Percentiles rank a stretch among this genome's conserved stretches.
Evolutionary conservation across 2,329 filamentous ascomycete genomes (phyloP).

Genomic region (Fusarium abutilonis): DNA sequence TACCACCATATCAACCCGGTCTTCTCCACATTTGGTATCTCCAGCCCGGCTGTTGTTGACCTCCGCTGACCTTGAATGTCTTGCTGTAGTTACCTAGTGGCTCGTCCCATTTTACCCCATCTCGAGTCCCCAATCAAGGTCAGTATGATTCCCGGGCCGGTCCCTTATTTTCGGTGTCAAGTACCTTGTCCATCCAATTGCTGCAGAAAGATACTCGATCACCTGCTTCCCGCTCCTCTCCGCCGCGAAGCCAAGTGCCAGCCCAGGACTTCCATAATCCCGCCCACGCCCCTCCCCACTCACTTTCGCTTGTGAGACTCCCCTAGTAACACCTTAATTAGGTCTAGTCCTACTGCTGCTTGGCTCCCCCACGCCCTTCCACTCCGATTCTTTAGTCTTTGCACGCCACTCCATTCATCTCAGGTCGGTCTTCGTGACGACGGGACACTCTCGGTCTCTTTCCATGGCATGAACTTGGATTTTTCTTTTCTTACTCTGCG

Average conservation of each 20-base stretch:
- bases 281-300: conserved; percentile 30
- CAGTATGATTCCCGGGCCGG: conserved; percentile 33
- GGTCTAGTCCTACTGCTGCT: background rate
- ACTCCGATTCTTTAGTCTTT: conserved; percentile 15
- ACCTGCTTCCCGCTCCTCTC: conserved; percentile 32
- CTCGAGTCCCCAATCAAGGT: conserved; percentile 12
- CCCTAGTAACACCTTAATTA: conserved; percentile 3
- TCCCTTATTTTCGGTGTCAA: conserved; percentile 9
- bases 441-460: conserved; percentile 40
- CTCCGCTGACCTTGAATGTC: conserved; percentile 40
- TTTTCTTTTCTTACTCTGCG: conserved; percentile 19
- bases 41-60: conserved; percentile 32
- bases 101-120: conserved; percentile 37
- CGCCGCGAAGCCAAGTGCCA: conserved; percentile 13
- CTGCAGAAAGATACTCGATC: conserved; percentile 14
- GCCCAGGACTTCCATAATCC: conserved; percentile 9
- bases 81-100: background rate
- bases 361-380: conserved; percentile 25
- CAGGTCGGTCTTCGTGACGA: conserved; percentile 36
- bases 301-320: conserved; percentile 23
- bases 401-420: conserved; percentile 34
- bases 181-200: conserved; percentile 25
- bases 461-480: conserved; percentile 34
- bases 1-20: conserved; percentile 6
- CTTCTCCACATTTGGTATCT: conserved; percentile 36